Percentiles rank a stretch among this genome's conserved stretches.
Evolutionary conservation across 345 rosid species (phyloP).

Genomic region (Tarenaya hassleriana): DNA sequence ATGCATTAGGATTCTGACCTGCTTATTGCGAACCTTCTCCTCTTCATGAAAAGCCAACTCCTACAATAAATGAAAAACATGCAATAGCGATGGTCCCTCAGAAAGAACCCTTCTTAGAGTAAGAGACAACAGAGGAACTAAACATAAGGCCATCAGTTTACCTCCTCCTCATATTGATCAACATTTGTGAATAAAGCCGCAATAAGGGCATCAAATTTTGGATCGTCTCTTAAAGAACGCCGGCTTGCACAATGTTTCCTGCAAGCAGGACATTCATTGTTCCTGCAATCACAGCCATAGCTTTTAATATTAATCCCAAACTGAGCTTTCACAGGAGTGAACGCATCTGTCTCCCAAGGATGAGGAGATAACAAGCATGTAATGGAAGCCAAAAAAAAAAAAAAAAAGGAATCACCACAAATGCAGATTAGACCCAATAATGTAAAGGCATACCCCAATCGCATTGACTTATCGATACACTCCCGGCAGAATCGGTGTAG

Average conservation of each 20-base stretch:
- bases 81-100: conserved; percentile 10
- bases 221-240: conserved; percentile 79
- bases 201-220: conserved; percentile 68
- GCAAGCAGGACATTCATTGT: conserved; percentile 88
- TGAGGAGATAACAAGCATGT: conserved; percentile 7
- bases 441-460: conserved; percentile 48
- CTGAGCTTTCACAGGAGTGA: conserved; percentile 13
- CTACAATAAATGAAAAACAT: conserved; percentile 30
- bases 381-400: conserved; percentile 1
- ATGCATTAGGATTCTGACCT: conserved; percentile 39
- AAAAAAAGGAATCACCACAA: conserved; percentile 3
- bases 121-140: conserved; percentile 1
- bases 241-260: conserved; percentile 78
- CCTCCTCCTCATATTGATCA: conserved; percentile 70
- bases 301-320: conserved; percentile 6
- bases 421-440: neutral
- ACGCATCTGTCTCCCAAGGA: conserved; percentile 12
- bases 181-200: conserved; percentile 61
- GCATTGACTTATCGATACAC: conserved; percentile 83
- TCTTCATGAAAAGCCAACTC: conserved; percentile 93
- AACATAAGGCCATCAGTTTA: conserved; percentile 21
- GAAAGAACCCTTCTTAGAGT: conserved; percentile 9
- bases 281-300: conserved; percentile 35
- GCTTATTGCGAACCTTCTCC: conserved; percentile 82
- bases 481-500: conserved; percentile 81